Conservation (phyloP, 148 eudicot genomes). For the Cornus suecica region DNA sequence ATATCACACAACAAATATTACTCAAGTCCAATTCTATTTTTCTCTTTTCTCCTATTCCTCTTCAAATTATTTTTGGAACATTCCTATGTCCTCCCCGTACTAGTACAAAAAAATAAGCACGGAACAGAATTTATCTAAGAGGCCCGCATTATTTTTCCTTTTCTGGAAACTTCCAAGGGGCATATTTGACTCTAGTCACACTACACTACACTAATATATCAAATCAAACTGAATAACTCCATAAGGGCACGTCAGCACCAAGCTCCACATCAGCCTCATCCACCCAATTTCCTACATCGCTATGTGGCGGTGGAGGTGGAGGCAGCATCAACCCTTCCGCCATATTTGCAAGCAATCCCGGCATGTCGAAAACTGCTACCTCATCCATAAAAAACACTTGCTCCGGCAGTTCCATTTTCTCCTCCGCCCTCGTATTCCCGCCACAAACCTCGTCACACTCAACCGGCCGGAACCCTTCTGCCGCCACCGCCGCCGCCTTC, state of each 20-base stretch:
- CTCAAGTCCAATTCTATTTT: too few species aligned
- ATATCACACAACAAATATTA: too few species aligned
- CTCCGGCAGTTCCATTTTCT: neutral
- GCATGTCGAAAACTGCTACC: slow-evolving; percentile 47
- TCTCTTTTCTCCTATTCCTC: too few species aligned
- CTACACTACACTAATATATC: too few species aligned
- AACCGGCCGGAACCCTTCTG: slow-evolving; percentile 27
- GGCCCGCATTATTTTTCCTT: too few species aligned
- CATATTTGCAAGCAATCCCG: slow-evolving; percentile 53
- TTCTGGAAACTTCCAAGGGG: too few species aligned
- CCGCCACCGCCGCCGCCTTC: slow-evolving; percentile 51
- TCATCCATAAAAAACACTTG: slow-evolving; percentile 38
- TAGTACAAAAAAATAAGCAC: too few species aligned
- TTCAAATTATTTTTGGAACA: too few species aligned
- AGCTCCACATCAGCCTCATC: slow-evolving; percentile 16
- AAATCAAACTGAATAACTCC: slow-evolving; percentile 31
- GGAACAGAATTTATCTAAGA: too few species aligned
- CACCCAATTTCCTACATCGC: neutral
- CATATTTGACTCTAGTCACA: too few species aligned
- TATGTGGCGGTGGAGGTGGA: slow-evolving; percentile 16
- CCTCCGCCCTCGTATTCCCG: neutral
- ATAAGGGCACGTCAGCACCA: slow-evolving; percentile 28
- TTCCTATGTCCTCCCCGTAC: too few species aligned
- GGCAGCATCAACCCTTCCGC: slow-evolving; percentile 62
- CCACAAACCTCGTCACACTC: neutral